Conservation (phyloP, 2,329 filamentous ascomycete species). For the Sporothrix brasiliensis region DNA sequence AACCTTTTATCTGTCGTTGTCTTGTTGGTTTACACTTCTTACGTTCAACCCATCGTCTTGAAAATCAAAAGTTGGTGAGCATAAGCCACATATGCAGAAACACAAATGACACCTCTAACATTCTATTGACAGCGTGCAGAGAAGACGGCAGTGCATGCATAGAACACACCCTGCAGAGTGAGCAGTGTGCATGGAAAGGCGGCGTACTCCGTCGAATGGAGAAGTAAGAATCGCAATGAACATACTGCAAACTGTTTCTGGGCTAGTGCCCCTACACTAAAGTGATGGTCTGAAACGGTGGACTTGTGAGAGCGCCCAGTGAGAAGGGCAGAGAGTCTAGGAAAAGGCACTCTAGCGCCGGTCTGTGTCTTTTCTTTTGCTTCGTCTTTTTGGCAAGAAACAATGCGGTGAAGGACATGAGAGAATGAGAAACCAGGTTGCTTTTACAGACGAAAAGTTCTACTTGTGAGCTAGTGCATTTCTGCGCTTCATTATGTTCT, state of each 20-base stretch:
- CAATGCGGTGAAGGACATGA: constrained; percentile 6
- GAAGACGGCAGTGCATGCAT: constrained; percentile 18
- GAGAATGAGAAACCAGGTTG: neutral
- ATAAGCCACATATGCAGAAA: constrained; percentile 17
- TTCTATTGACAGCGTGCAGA: neutral
- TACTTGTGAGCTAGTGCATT: neutral
- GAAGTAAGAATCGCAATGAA: too few species aligned
- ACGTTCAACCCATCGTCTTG: neutral
- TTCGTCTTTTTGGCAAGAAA: neutral
- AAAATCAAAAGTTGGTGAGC: neutral
- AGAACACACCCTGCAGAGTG: neutral
- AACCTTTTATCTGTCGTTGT: neutral
- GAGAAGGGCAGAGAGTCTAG: neutral
- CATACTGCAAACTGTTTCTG: neutral
- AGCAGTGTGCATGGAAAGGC: neutral
- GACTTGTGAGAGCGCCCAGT: neutral
- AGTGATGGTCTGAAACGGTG: constrained; percentile 1
- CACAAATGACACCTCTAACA: neutral
- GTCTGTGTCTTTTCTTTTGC: neutral
- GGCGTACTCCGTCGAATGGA: constrained; percentile 4
- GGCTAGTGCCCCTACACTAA: neutral
- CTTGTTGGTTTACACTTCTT: neutral
- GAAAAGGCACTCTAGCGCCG: neutral
- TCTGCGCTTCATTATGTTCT: constrained; percentile 10
- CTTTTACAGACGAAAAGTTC: neutral